Evolutionary conservation across 2,329 filamentous ascomycete genomes (phyloP).

Genomic region (Talaromyces sp.): DNA sequence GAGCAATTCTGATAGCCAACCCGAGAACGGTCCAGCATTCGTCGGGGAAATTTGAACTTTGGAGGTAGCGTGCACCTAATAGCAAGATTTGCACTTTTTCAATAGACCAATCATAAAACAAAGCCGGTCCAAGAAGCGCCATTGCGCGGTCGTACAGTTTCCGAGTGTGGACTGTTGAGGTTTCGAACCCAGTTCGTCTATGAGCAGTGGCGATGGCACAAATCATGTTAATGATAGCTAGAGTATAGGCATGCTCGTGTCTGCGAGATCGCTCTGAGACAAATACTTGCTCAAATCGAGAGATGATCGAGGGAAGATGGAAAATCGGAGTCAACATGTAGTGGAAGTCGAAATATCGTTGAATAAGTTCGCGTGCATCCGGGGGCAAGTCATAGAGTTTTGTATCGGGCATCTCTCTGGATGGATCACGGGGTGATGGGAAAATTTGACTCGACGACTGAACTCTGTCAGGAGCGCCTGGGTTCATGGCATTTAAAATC

Average conservation of each 20-base stretch:
- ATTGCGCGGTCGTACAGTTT: slow-evolving; percentile 12
- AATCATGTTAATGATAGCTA: slow-evolving; percentile 13
- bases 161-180: slow-evolving; percentile 9
- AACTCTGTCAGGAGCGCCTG: slow-evolving; percentile 5
- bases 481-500: slow-evolving; percentile 13
- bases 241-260: slow-evolving; percentile 4
- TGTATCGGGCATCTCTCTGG: slow-evolving; percentile 11
- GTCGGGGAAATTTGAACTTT: slow-evolving; percentile 12
- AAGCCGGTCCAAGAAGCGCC: slow-evolving; percentile 8
- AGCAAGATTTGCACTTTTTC: slow-evolving; percentile 11
- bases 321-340: slow-evolving; percentile 11
- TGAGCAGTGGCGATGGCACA: slow-evolving; percentile 11
- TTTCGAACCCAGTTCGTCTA: slow-evolving; percentile 4
- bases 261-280: slow-evolving; percentile 2
- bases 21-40: slow-evolving; percentile 13
- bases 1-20: slow-evolving; percentile 10
- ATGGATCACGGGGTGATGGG: slow-evolving; percentile 9
- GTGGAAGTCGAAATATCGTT: slow-evolving; percentile 11
- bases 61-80: slow-evolving; percentile 11
- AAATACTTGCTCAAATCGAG: slow-evolving; percentile 8
- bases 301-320: slow-evolving; percentile 7
- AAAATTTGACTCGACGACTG: slow-evolving; percentile 11
- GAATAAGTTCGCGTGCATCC: slow-evolving; percentile 9
- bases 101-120: slow-evolving; percentile 11
- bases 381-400: slow-evolving; percentile 11